Evolutionary conservation across 1,284 basidiomycete species (phyloP), one percentile per base, ranked within the genome.

Genomic region (Trichosporon sp.): DNA sequence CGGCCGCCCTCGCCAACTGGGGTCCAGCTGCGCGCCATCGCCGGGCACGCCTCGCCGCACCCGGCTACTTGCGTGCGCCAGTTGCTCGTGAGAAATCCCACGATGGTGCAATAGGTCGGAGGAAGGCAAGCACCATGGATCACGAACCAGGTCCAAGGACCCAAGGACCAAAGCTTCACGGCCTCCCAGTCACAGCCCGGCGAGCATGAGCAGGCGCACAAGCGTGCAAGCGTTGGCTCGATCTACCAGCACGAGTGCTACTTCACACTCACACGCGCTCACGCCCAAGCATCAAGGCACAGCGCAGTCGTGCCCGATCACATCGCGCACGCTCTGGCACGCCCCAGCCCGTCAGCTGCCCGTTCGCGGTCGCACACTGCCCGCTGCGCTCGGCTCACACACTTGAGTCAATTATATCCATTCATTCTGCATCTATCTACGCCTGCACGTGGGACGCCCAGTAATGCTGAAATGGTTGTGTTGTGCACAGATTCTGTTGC

Each of bases 401-500:
- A 8, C 4, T 9, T 11, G 53, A 11, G 25, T 31, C 53, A 58
- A 58, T 60, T 31, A 60, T 60, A 58, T 21, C 29, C 27, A 60
- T 60, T 51, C 56, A 60, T 31, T 60, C 27, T 29, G 56, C 56
- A 60, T 60, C 56, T 60, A 31, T 60, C 29, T 31, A 60, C 56
- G 29, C 29, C 56, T 51, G 44, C 44, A 21, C n/a, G 21, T 51
- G 27, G 3, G 51, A 56, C 56, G 56, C 29, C 56, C 56, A 60
- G 18, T 60, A 60, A 60, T 60, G 56, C 56, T 56, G 51, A 56
- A 60, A 12, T 60, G 27, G 56, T 31, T 18, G 47, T 60, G 29
- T 7, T 32, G 56, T 60, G 56, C 56, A 60, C 56, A 60, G 56
- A 60, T 60, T 31, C 56, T 60, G 56, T 60, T 60, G 56, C 56